Evolutionary conservation across 106 monocot genomes (phyloP), one percentile per base, ranked within the genome.

Genomic region (Allium sativum): DNA sequence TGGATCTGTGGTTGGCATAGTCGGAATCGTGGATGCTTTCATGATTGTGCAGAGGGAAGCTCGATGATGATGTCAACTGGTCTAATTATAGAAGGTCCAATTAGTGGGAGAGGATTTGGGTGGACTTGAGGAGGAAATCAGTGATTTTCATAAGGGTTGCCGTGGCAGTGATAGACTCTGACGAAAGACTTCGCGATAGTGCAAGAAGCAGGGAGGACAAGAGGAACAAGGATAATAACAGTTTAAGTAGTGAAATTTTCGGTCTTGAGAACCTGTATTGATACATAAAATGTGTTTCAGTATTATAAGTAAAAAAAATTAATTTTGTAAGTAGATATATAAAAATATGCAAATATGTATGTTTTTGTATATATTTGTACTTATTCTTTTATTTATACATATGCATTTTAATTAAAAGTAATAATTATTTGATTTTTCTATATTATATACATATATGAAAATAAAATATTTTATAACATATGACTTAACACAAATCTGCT

Each of bases 71-170:
- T 18, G 60, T 18, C 45, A 15, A 15, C 31, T 41, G 31, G 17
- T 10, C 18, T 16, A 40, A 15, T 41, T 9, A 50, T 64, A 61
- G 19, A 43, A 69, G 17, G 61, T 41, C 6, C 11, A 18, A 20
- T 11, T 11, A 41, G 10, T 1, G 59, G 14, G 59, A 0, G 59
- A 59, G 19, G 46, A 43, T 18, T 41, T 12, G 16, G 48, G 53
- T n/a, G 69, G 71, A 31, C 66, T 63, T 51, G 71, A 65, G 42
- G 72, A 81, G 20, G 6, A 75, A 62, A 31, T 56, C 45, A 61
- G 78, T 53, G 72, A 86, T 76, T 68, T 78, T 64, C 54, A 86
- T 72, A 8, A 62, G 56, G 21, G 68, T 43, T 42, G 69, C 78
- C 59, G 59, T 10, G 48, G 48, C 15, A 7, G 48, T 11, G 11